Conservation (phyloP, 208 protist genomes). For the Trypanosoma brucei region DNA sequence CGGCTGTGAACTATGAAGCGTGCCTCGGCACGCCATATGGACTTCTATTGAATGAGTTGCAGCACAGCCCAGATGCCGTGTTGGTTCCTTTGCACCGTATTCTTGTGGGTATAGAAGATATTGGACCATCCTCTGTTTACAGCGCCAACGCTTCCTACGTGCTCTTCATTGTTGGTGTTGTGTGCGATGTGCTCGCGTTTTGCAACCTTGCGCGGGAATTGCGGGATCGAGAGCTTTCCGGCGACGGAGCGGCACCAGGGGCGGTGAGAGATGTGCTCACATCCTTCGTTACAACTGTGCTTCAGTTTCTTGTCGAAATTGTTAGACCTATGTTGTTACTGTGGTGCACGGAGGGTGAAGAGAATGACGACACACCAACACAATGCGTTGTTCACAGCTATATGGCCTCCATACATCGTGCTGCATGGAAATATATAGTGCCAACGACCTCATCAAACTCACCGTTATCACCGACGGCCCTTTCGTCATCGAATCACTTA, state of each 20-base stretch:
- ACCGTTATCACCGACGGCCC: neutral
- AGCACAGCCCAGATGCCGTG: conserved; percentile 44
- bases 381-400: conserved; percentile 66
- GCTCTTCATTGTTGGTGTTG: conserved; percentile 56
- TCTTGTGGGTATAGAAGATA: conserved; percentile 38
- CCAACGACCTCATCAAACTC: neutral
- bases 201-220: conserved; percentile 27
- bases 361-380: conserved; percentile 61
- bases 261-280: conserved; percentile 12
- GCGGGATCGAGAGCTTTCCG: conserved; percentile 1
- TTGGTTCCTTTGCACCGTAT: conserved; percentile 47
- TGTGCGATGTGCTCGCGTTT: conserved; percentile 56
- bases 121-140: conserved; percentile 70
- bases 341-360: conserved; percentile 60
- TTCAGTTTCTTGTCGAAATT: conserved; percentile 26
- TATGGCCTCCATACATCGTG: conserved; percentile 41
- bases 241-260: neutral
- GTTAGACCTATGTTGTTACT: conserved; percentile 38
- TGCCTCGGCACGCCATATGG: conserved; percentile 75
- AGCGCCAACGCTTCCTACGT: conserved; percentile 73
- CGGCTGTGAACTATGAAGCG: conserved; percentile 30
- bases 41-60: conserved; percentile 84
- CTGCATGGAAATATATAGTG: conserved; percentile 33
- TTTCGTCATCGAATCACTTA: conserved; percentile 14
- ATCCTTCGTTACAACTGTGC: conserved; percentile 22